A percentile compares a stretch with the other conserved stretches of the same genome.
These are phyloP conservation scores for Termitomyces sp. DNA, from an alignment of 768 basidiomycete species.

Conservation along the genomic window DNA sequence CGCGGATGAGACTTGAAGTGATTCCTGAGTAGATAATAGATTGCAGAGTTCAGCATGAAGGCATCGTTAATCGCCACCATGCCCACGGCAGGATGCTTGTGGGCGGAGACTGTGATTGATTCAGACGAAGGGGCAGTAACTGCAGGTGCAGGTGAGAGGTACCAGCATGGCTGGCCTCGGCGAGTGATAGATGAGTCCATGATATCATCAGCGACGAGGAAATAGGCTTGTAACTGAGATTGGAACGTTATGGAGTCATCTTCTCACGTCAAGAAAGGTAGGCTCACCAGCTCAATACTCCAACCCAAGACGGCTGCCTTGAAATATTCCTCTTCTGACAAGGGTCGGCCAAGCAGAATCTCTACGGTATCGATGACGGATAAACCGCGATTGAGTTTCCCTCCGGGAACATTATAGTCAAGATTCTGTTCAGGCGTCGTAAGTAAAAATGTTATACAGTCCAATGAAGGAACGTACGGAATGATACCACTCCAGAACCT, in stretches of 20 bases:
- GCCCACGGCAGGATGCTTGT: slow-evolving; percentile 43
- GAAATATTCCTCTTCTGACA: slow-evolving; percentile 83
- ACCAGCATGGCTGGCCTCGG: slow-evolving; percentile 95
- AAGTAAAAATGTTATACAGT: neutral
- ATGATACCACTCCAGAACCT: slow-evolving; percentile 82
- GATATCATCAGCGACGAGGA: slow-evolving; percentile 95
- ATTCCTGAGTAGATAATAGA: slow-evolving; percentile 84
- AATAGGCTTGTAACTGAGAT: slow-evolving; percentile 88
- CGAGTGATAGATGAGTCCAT: slow-evolving; percentile 96
- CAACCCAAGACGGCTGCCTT: slow-evolving; percentile 88
- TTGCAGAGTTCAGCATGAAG: slow-evolving; percentile 93
- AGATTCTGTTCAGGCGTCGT: slow-evolving; percentile 50
- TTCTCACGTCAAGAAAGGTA: neutral
- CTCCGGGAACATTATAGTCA: slow-evolving; percentile 92
- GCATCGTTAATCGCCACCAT: slow-evolving; percentile 93
- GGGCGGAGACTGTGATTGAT: slow-evolving; percentile 5
- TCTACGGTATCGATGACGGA: slow-evolving; percentile 91
- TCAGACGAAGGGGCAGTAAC: slow-evolving; percentile 14
- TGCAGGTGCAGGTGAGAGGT: slow-evolving; percentile 33
- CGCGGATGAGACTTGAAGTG: slow-evolving; percentile 77
- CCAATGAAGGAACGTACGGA: slow-evolving; percentile 44
- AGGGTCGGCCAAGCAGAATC: slow-evolving; percentile 67
- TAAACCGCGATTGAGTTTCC: slow-evolving; percentile 95
- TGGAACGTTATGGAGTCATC: neutral
- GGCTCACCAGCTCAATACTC: slow-evolving; percentile 87